Evolutionary conservation across 2,329 filamentous ascomycete species (phyloP).

Genomic region (Orbilia brochopaga): DNA sequence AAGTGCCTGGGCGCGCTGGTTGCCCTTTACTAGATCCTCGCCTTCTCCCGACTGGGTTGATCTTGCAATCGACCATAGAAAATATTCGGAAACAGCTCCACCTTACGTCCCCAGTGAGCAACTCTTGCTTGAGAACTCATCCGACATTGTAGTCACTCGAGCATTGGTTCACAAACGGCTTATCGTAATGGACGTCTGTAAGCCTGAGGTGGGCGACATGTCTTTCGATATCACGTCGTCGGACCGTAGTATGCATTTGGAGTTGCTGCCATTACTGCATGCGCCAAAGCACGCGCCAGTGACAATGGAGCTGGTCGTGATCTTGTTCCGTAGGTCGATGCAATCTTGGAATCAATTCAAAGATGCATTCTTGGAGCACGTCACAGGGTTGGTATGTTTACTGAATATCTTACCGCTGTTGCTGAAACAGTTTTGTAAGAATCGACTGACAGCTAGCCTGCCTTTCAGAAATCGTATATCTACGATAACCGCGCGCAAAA

Average conservation of each 20-base stretch:
- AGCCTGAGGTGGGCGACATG: conserved; percentile 38
- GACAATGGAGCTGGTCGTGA: conserved; percentile 35
- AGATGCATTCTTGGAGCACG: conserved; percentile 39
- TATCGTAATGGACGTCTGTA: conserved; percentile 46
- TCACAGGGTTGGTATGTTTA: conserved; percentile 20
- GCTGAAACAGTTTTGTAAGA: too few species aligned
- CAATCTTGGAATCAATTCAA: conserved; percentile 39
- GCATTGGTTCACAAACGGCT: conserved; percentile 32
- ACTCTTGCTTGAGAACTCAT: conserved; percentile 28
- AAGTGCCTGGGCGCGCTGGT: conserved; percentile 24
- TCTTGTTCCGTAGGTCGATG: conserved; percentile 36
- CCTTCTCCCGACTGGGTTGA: conserved; percentile 27
- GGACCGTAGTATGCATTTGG: conserved; percentile 34
- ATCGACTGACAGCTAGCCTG: conserved; percentile 7
- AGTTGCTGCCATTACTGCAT: conserved; percentile 38
- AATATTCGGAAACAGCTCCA: conserved; percentile 29
- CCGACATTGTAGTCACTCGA: conserved; percentile 26
- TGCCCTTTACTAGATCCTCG: conserved; percentile 17
- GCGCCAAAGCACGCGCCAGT: conserved; percentile 27
- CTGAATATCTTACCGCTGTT: too few species aligned
- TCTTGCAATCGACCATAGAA: conserved; percentile 42
- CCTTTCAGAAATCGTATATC: conserved; percentile 41
- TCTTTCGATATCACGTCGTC: conserved; percentile 45
- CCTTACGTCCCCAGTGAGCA: conserved; percentile 29
- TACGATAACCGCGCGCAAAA: conserved; percentile 50